Conservation (phyloP, 805 yeast genomes). For the Saccharomycopsis selenospora region DNA sequence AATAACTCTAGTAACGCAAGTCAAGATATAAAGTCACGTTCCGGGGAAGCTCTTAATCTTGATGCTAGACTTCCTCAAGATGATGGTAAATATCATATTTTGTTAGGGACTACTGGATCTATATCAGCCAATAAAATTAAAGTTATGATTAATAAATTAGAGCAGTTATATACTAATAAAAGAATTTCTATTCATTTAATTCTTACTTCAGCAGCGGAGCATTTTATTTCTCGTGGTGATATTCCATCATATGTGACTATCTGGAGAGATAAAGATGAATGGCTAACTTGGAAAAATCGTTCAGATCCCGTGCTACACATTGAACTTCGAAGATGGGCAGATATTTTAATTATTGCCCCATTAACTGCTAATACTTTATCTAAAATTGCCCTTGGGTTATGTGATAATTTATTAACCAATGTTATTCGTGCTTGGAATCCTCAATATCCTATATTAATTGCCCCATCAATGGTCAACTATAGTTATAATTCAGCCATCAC, state of each 20-base stretch:
- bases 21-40: neutral
- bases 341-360: constrained; percentile 88
- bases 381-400: constrained; percentile 82
- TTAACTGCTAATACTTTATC: constrained; percentile 88
- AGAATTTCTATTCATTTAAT: constrained; percentile 79
- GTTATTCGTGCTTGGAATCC: constrained; percentile 96
- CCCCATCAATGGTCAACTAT: constrained; percentile 94
- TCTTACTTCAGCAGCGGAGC: constrained; percentile 78
- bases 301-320: constrained; percentile 92
- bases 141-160: constrained; percentile 68
- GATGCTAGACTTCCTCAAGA: constrained; percentile 68
- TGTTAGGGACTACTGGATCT: constrained; percentile 85
- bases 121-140: constrained; percentile 79
- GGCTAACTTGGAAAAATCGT: constrained; percentile 79
- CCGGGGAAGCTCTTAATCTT: constrained; percentile 39
- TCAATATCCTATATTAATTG: constrained; percentile 76
- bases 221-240: constrained; percentile 55
- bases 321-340: constrained; percentile 95
- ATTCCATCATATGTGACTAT: constrained; percentile 64
- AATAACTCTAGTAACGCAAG: neutral
- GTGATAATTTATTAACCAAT: constrained; percentile 86
- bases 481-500: constrained; percentile 88
- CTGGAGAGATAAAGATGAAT: constrained; percentile 93
- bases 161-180: constrained; percentile 68
- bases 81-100: constrained; percentile 80